These are phyloP conservation scores for Xylaria sp. DNA, from an alignment of 2,329 filamentous ascomycete species.

Conservation along the genomic window DNA sequence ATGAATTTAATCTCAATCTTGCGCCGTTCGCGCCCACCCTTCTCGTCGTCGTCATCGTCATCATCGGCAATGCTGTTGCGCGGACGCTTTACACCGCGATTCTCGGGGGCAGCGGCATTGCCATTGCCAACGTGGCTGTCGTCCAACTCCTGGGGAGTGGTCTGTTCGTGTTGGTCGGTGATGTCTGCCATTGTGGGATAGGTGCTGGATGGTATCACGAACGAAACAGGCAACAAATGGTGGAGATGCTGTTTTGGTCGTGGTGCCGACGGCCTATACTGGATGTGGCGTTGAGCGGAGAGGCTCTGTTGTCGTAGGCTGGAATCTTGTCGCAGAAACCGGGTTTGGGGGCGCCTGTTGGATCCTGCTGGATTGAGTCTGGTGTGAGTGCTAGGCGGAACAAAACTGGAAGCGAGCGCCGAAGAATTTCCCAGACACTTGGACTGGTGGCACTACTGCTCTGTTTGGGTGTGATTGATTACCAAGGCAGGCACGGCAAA, in stretches of 20 bases:
- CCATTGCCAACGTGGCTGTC: conserved; percentile 81
- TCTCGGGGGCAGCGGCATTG: conserved; percentile 71
- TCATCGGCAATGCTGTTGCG: conserved; percentile 87
- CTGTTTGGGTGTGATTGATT: conserved; percentile 39
- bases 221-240: conserved; percentile 64
- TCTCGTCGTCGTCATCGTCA: conserved; percentile 97
- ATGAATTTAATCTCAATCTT: conserved; percentile 99
- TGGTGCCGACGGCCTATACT: conserved; percentile 75
- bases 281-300: conserved; percentile 70
- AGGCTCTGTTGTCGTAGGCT: conserved; percentile 59
- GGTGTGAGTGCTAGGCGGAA: conserved; percentile 55
- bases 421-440: conserved; percentile 51
- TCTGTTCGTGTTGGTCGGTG: conserved; percentile 80
- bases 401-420: conserved; percentile 53
- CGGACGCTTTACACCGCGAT: conserved; percentile 88
- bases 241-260: conserved; percentile 74
- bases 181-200: conserved; percentile 76
- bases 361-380: conserved; percentile 61
- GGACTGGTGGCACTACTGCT: conserved; percentile 37
- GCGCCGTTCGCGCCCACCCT: conserved; percentile 95
- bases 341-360: conserved; percentile 62
- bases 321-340: conserved; percentile 63
- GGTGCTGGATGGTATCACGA: conserved; percentile 58
- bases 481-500: conserved; percentile 38
- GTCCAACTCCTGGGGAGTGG: conserved; percentile 78